phyloP scores from a whole-genome alignment of 202 grass and related monocot species.

The Bolboschoenoplectus hybrid region DNA sequence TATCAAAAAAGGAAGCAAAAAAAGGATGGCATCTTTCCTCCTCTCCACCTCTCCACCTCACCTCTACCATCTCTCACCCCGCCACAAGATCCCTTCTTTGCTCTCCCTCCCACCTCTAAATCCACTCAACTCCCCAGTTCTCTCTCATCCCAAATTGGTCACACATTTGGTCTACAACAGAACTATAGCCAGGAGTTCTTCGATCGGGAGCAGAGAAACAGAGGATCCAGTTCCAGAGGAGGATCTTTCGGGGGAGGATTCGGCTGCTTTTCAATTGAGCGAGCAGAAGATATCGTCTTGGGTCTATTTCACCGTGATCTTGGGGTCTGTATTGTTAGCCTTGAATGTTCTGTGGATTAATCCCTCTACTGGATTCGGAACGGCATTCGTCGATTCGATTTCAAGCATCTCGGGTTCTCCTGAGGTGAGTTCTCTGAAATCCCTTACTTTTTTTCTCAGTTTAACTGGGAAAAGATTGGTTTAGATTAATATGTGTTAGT shows the following conservation, averaged over 20 bases:
- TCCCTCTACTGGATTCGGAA: constrained; percentile 66
- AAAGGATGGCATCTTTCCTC: constrained; percentile 27
- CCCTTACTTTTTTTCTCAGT: constrained; percentile 19
- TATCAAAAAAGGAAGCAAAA: constrained; percentile 25
- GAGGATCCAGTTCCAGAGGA: constrained; percentile 27
- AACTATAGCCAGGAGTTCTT: constrained; percentile 21
- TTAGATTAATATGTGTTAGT: background rate
- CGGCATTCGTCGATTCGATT: constrained; percentile 67
- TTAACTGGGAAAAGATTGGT: background rate
- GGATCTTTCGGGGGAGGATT: constrained; percentile 61
- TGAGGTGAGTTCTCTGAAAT: constrained; percentile 53
- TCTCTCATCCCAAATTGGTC: constrained; percentile 4
- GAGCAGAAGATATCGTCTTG: constrained; percentile 67
- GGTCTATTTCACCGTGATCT: constrained; percentile 75
- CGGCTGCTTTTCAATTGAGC: constrained; percentile 64
- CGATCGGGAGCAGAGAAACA: constrained; percentile 26
- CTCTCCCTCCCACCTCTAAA: constrained; percentile 8
- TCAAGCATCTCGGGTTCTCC: constrained; percentile 67
- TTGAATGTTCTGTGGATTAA: constrained; percentile 87
- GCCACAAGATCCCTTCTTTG: constrained; percentile 3
- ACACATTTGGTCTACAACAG: constrained; percentile 1
- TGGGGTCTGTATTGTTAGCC: constrained; percentile 56
- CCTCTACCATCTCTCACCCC: constrained; percentile 22
- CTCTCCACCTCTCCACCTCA: constrained; percentile 38
- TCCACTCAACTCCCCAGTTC: constrained; percentile 7